Evolutionary conservation across 1,284 basidiomycete genomes (phyloP).

Genomic region (Puccinia polysora): DNA sequence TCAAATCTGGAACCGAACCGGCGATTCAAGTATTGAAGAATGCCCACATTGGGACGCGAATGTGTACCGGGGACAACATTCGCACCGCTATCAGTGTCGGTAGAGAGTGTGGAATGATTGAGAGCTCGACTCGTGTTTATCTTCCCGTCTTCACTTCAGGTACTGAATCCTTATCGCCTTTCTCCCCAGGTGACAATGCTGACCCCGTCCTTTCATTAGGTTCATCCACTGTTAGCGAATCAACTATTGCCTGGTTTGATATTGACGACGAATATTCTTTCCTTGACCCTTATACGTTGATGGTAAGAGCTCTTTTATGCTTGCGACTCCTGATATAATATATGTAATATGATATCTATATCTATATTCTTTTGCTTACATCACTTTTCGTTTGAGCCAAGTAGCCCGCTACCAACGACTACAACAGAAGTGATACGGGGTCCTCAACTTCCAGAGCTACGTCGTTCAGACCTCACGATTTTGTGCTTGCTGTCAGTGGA

Average conservation of each 20-base stretch:
- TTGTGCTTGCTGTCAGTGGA: conserved; percentile 87
- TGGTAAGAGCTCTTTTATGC: conserved; percentile 51
- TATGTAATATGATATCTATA: too few species aligned
- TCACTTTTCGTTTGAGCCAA: background rate
- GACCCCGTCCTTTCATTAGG: conserved; percentile 55
- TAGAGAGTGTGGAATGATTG: conserved; percentile 85
- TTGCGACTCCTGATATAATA: background rate
- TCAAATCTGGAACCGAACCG: conserved; percentile 87
- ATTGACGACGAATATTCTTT: conserved; percentile 84
- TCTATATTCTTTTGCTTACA: too few species aligned
- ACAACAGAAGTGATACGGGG: conserved; percentile 36
- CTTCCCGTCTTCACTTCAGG: conserved; percentile 75
- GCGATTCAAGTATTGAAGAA: conserved; percentile 82
- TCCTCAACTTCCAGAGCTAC: conserved; percentile 5
- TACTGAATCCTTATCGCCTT: conserved; percentile 48
- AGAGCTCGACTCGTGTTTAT: conserved; percentile 86
- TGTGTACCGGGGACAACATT: conserved; percentile 98
- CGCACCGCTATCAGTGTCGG: conserved; percentile 95
- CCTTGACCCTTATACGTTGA: conserved; percentile 81
- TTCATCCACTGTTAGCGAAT: conserved; percentile 61
- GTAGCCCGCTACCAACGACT: conserved; percentile 62
- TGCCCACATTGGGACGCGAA: conserved; percentile 88
- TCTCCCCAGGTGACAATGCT: background rate
- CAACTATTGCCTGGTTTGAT: conserved; percentile 81
- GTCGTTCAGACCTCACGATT: conserved; percentile 53